Conservation (phyloP, 352 stramenopile species). For the Globisporangium nagaii region DNA sequence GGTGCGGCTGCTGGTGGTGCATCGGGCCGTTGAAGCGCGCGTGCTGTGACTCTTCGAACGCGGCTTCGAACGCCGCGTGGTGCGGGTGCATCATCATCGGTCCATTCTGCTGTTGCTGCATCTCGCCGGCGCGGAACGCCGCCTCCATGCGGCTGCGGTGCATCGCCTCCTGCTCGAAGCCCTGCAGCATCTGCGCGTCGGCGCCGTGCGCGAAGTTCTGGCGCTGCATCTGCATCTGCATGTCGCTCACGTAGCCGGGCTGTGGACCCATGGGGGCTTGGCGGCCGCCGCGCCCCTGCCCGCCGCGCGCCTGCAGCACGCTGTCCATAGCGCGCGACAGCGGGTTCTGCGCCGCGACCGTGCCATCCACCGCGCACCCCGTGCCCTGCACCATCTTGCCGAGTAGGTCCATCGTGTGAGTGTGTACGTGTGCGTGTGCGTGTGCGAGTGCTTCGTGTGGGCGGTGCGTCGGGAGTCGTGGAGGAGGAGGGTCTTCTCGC, state of each 20-base stretch:
- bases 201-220: constrained; percentile 42
- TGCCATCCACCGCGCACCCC: constrained; percentile 79
- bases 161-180: constrained; percentile 60
- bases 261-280: constrained; percentile 20
- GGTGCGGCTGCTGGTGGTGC: constrained; percentile 40
- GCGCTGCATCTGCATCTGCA: constrained; percentile 75
- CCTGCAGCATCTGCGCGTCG: constrained; percentile 52
- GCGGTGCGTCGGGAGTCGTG: too few relatives aligned
- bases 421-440: neutral
- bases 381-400: constrained; percentile 79
- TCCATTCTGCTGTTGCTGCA: constrained; percentile 11
- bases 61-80: constrained; percentile 56
- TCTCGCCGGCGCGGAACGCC: constrained; percentile 42
- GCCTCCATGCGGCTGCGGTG: constrained; percentile 63
- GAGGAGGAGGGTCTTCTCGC: too few relatives aligned
- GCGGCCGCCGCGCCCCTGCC: constrained; percentile 12
- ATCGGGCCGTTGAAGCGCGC: constrained; percentile 21
- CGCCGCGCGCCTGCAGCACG: constrained; percentile 57
- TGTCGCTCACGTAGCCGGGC: constrained; percentile 29
- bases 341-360: constrained; percentile 78
- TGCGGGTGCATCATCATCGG: constrained; percentile 35
- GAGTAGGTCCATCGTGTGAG: constrained; percentile 62
- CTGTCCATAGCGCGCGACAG: constrained; percentile 75
- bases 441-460: too few relatives aligned
- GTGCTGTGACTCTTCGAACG: constrained; percentile 41